These are phyloP conservation scores for Aspergillus steynii DNA, from an alignment of 495 filamentous ascomycete genomes.

Conservation along the genomic window DNA sequence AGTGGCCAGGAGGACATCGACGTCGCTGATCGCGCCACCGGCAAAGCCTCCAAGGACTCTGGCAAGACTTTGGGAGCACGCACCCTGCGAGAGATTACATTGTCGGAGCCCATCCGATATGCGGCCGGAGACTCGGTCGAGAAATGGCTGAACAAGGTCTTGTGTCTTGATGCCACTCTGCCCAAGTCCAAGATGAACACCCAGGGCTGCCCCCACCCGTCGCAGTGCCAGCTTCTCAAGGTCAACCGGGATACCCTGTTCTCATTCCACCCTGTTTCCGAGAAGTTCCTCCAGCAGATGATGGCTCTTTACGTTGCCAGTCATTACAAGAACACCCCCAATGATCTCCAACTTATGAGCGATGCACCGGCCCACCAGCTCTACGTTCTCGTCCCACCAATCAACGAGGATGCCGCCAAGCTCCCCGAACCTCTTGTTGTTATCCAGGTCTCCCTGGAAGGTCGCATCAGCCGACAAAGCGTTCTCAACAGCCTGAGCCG, in stretches of 20 bases:
- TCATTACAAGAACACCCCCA: slow-evolving; percentile 98
- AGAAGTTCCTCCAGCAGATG: slow-evolving; percentile 98
- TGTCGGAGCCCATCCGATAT: slow-evolving; percentile 93
- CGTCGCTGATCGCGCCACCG: slow-evolving; percentile 71
- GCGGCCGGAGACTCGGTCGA: slow-evolving; percentile 88
- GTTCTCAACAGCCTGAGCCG: slow-evolving; percentile 86
- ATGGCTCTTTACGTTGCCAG: slow-evolving; percentile 97
- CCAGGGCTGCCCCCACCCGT: slow-evolving; percentile 85
- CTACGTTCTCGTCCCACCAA: slow-evolving; percentile 88
- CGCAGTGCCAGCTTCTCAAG: slow-evolving; percentile 83
- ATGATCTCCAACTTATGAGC: slow-evolving; percentile 96
- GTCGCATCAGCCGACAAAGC: slow-evolving; percentile 88
- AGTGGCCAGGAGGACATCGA: slow-evolving; percentile 56
- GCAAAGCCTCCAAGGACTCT: slow-evolving; percentile 63
- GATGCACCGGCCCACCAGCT: slow-evolving; percentile 97
- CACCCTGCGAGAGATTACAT: slow-evolving; percentile 87
- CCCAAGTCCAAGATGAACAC: slow-evolving; percentile 72
- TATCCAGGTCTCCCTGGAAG: slow-evolving; percentile 92
- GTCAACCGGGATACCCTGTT: slow-evolving; percentile 98
- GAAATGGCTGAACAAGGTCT: slow-evolving; percentile 91
- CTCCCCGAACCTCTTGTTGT: slow-evolving; percentile 94
- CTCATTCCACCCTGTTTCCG: slow-evolving; percentile 95
- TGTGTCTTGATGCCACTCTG: slow-evolving; percentile 90
- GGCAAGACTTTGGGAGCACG: slow-evolving; percentile 67
- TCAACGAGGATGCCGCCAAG: slow-evolving; percentile 71